These are phyloP conservation scores for Spatholobus suberectus DNA, from an alignment of 306 rosid species.

Conservation along the genomic window DNA sequence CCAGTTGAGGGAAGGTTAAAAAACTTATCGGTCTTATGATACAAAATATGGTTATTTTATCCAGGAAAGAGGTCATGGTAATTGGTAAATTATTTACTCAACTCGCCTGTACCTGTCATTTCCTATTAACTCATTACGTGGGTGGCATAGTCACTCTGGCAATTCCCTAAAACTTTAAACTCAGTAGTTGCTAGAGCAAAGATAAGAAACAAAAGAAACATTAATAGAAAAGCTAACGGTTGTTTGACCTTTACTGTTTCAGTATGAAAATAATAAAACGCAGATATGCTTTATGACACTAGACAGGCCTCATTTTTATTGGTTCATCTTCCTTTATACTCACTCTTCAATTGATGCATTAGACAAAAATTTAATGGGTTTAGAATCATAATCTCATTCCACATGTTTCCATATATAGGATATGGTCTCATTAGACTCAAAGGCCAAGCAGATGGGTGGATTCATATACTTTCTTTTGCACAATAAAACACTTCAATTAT, in stretches of 20 bases:
- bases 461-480: slow-evolving; percentile 25
- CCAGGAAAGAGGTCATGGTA: background rate
- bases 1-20: slow-evolving; percentile 1
- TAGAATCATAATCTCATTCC: slow-evolving; percentile 22
- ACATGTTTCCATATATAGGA: slow-evolving; percentile 2
- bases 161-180: background rate
- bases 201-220: background rate
- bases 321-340: background rate
- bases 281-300: background rate
- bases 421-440: slow-evolving; percentile 5
- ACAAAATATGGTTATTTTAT: slow-evolving; percentile 7
- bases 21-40: background rate
- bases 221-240: background rate
- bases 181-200: background rate
- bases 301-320: background rate
- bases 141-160: background rate
- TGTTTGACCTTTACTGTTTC: background rate
- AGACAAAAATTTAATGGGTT: slow-evolving; percentile 29
- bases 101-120: background rate
- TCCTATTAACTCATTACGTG: slow-evolving; percentile 18
- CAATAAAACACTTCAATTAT: background rate
- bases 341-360: background rate
- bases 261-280: background rate
- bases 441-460: slow-evolving; percentile 18
- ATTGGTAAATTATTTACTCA: background rate